Evolutionary conservation across 1,139 yeast species (phyloP), one percentile per base, ranked within the genome.

Genomic region (Suhomyces taliae): DNA sequence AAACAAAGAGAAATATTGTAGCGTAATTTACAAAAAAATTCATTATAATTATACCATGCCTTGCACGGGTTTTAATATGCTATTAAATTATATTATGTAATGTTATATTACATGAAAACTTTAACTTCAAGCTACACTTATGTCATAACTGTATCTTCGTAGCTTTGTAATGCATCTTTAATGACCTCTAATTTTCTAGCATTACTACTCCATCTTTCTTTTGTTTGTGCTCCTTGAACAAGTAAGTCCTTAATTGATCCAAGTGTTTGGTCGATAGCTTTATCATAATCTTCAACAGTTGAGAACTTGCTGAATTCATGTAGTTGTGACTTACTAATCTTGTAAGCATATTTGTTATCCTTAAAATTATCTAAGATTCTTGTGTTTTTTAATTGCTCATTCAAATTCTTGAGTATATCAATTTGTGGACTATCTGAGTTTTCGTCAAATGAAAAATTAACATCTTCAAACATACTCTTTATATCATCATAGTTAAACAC

Each of bases 201-300:
- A 53, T 72, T 70, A 8, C 45, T 50, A 27, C 60, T 53, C 79
- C 79, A 74, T 43, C 66, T 55, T 35, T 62, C 64, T 50, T 66
- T 67, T n/a, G 70, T 63, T 31, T 54, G 60, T 0, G 64, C 57
- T 1, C 76, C 72, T 44, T 66, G 69, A 10, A 54, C 56, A 7
- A 69, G 58, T 36, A 70, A 58, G 5, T 61, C 67, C 36, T 57
- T 54, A 5, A 74, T 68, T 26, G 61, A 65, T 6, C 43, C 47
- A 4, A 61, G 49, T 27, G 73, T 55, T 14, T 54, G 54, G 7
- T 57, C 62, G 34, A 70, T 71, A 46, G 69, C 55, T 9, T 49
- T 52, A 39, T 73, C 78, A 50, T 69, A 73, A 31, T 73, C 73
- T 10, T 61, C 68, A 11, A 69, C 53, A 11, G 49, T 41, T 2